These are phyloP conservation scores for Angophora floribunda DNA, from an alignment of 345 rosid genomes.

Conservation along the genomic window DNA sequence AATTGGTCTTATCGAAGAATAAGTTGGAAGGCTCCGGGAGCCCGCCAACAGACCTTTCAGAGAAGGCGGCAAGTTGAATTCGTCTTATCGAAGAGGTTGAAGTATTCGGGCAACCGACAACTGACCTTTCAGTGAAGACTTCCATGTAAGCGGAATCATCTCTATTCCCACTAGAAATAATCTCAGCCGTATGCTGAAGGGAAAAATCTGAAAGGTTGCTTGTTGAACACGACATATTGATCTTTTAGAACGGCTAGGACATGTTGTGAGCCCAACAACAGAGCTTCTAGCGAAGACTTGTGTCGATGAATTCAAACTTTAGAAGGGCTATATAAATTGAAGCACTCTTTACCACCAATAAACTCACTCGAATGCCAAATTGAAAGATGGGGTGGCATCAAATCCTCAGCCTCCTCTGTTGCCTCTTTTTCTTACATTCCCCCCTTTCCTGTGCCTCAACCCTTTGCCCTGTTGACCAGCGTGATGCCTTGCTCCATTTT, in stretches of 20 bases:
- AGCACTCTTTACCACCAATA: not conserved
- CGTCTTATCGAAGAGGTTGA: no score
- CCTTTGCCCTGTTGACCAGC: not conserved
- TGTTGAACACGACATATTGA: not conserved
- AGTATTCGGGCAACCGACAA: no score
- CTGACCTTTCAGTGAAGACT: no score
- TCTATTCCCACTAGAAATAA: no score
- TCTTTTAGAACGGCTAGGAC: not conserved
- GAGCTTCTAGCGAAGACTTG: not conserved
- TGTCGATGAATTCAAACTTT: not conserved
- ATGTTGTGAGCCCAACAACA: not conserved
- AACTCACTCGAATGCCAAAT: not conserved
- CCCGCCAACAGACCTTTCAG: not conserved
- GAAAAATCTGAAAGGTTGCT: no score
- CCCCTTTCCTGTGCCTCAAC: not conserved
- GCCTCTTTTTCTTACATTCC: not conserved
- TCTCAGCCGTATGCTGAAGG: no score
- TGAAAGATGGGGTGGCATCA: not conserved
- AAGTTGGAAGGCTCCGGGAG: not conserved
- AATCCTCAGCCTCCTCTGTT: not conserved
- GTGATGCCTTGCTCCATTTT: not conserved
- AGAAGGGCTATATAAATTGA: not conserved
- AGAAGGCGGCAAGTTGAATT: no score
- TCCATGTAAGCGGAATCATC: no score
- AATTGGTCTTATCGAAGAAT: not conserved